Conservation (phyloP, 805 yeast species). For the Saturnispora mendoncae region DNA sequence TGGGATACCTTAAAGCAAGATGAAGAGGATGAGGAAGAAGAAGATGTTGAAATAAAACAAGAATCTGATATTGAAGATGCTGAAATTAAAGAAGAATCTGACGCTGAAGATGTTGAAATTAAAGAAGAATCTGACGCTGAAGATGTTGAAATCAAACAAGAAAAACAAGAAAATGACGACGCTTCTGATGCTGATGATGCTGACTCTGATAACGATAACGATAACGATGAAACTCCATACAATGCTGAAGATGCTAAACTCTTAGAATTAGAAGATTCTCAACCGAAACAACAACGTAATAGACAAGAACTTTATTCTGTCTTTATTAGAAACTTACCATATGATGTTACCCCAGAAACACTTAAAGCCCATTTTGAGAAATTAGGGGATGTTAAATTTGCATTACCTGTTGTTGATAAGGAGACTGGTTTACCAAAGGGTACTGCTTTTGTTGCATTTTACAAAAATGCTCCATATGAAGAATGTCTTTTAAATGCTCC, state of each 20-base stretch:
- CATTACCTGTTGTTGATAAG: constrained; percentile 85
- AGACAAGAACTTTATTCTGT: constrained; percentile 63
- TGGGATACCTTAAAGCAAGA: constrained; percentile 58
- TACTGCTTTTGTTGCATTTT: constrained; percentile 89
- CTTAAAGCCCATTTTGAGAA: constrained; percentile 67
- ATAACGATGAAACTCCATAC: constrained; percentile 12
- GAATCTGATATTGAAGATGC: constrained; percentile 34
- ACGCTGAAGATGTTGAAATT: constrained; percentile 28
- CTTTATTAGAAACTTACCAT: constrained; percentile 89
- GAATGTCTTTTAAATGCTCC: constrained; percentile 77
- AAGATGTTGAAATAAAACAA: constrained; percentile 31
- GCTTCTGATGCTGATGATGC: constrained; percentile 23
- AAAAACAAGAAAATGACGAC: constrained; percentile 23
- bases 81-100: constrained; percentile 30
- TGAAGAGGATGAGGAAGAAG: constrained; percentile 33
- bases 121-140: constrained; percentile 29
- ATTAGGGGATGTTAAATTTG: constrained; percentile 86
- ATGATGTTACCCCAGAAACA: constrained; percentile 80
- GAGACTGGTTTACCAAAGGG: constrained; percentile 84
- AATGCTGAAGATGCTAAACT: constrained; percentile 26
- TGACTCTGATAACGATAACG: constrained; percentile 18
- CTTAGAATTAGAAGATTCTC: constrained; percentile 28
- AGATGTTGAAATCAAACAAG: too few species aligned
- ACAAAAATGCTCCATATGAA: constrained; percentile 48
- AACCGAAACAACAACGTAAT: constrained; percentile 38